A percentile compares a stretch with the other conserved stretches of the same genome.
Conservation (phyloP, 169 alveolate genomes). For the Theileria equi region DNA sequence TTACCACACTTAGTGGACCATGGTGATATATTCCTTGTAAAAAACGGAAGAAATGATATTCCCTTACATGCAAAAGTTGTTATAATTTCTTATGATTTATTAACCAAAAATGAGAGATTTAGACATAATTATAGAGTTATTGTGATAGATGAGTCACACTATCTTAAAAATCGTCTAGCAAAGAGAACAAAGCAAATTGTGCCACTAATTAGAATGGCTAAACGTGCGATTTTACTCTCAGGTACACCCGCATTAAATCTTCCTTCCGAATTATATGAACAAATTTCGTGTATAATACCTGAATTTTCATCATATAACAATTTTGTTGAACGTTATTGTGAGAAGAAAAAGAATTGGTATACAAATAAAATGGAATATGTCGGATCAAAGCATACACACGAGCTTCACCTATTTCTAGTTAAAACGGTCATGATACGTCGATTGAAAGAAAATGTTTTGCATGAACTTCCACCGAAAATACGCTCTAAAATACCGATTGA, state of each 20-base stretch:
- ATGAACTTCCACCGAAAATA: constrained; percentile 90
- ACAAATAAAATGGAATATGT: constrained; percentile 72
- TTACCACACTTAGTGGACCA: constrained; percentile 74
- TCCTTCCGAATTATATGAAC: constrained; percentile 91
- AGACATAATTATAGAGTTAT: constrained; percentile 61
- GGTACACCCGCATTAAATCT: constrained; percentile 93
- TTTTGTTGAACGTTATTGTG: constrained; percentile 79
- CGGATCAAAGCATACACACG: constrained; percentile 81
- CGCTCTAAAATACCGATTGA: constrained; percentile 88
- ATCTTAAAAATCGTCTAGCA: constrained; percentile 87
- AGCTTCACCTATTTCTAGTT: constrained; percentile 77
- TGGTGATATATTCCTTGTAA: constrained; percentile 15
- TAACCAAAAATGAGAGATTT: constrained; percentile 66
- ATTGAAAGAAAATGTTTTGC: constrained; percentile 89
- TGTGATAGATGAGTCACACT: constrained; percentile 97
- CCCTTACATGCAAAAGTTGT: constrained; percentile 53
- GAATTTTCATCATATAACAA: constrained; percentile 68
- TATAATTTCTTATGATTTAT: constrained; percentile 79
- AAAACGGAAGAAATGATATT: constrained; percentile 58
- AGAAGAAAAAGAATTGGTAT: constrained; percentile 69
- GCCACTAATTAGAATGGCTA: constrained; percentile 87
- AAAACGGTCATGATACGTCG: constrained; percentile 91
- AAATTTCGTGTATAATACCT: constrained; percentile 78
- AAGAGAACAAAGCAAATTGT: constrained; percentile 85
- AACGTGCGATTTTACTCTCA: constrained; percentile 85